phyloP scores from a whole-genome alignment of 345 rosid species.

The Eucalyptus leucophloia region DNA sequence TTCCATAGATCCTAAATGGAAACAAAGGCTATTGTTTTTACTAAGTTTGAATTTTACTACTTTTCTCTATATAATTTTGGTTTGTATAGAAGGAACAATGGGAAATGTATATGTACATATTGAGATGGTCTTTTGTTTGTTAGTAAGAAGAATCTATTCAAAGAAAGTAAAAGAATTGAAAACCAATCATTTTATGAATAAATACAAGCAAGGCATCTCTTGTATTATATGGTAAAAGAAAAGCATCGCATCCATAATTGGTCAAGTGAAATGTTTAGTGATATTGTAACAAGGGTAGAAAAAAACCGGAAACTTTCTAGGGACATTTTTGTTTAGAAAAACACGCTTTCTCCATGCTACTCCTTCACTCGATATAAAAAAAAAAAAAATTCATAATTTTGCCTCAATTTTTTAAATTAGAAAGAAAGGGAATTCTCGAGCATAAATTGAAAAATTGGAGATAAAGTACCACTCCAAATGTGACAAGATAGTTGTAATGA shows the following conservation, averaged over 20 bases:
- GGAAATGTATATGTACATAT: neutral
- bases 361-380: neutral
- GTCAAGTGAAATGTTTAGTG: neutral
- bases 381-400: too few relatives aligned
- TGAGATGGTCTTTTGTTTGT: neutral
- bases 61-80: neutral
- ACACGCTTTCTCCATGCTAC: neutral
- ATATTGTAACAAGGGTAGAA: too few relatives aligned
- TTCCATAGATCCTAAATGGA: neutral
- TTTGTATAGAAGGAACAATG: neutral
- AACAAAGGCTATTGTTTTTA: neutral
- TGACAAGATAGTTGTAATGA: too few relatives aligned
- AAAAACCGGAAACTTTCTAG: accelerated
- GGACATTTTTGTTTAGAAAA: neutral
- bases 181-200: neutral
- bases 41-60: neutral
- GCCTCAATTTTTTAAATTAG: too few relatives aligned
- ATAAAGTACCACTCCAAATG: too few relatives aligned
- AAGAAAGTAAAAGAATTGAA: neutral
- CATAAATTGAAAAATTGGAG: too few relatives aligned
- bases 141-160: too few relatives aligned
- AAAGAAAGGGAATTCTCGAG: neutral
- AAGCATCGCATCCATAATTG: neutral
- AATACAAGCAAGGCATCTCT: neutral
- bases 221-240: neutral